Evolutionary conservation across 768 basidiomycete species (phyloP).

Genomic region (Calocera viscosa): DNA sequence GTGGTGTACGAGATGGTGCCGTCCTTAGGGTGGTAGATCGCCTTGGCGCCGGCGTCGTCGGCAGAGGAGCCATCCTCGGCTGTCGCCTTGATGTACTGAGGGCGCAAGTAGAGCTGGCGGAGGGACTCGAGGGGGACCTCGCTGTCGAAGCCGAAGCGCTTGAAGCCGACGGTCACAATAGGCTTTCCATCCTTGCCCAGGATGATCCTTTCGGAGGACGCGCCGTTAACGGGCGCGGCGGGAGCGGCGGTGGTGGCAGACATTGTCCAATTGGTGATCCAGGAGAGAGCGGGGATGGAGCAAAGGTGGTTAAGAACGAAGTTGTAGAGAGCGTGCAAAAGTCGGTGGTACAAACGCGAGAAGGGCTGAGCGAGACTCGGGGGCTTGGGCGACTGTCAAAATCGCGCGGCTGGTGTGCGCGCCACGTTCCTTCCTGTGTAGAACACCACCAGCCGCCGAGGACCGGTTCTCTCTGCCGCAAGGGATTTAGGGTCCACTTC

Average conservation of each 20-base stretch:
- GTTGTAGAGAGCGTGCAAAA: slow-evolving; percentile 11
- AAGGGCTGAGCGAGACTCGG: not conserved
- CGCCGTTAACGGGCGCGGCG: not conserved
- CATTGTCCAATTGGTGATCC: not conserved
- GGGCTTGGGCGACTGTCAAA: not conserved
- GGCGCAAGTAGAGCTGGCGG: slow-evolving; percentile 76
- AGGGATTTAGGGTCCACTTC: not conserved
- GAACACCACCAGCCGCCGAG: no score
- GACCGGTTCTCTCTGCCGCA: not conserved
- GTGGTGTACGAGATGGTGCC: slow-evolving; percentile 86
- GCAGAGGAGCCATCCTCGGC: slow-evolving; percentile 22
- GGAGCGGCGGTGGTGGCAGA: not conserved
- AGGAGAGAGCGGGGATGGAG: slow-evolving; percentile 16
- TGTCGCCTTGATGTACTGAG: slow-evolving; percentile 53
- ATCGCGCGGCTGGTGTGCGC: not conserved
- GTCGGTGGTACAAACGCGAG: not conserved
- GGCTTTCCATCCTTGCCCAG: slow-evolving; percentile 63
- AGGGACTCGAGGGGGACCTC: slow-evolving; percentile 67
- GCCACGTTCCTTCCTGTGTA: no score
- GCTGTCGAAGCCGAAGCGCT: slow-evolving; percentile 83
- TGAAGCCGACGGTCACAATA: slow-evolving; percentile 68
- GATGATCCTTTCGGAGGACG: slow-evolving; percentile 23
- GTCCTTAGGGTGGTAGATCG: slow-evolving; percentile 68
- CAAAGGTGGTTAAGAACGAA: slow-evolving; percentile 19
- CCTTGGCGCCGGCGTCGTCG: slow-evolving; percentile 44